Evolutionary conservation across 768 basidiomycete genomes (phyloP), one percentile per base, ranked within the genome.

Genomic region (Trametes elegans): DNA sequence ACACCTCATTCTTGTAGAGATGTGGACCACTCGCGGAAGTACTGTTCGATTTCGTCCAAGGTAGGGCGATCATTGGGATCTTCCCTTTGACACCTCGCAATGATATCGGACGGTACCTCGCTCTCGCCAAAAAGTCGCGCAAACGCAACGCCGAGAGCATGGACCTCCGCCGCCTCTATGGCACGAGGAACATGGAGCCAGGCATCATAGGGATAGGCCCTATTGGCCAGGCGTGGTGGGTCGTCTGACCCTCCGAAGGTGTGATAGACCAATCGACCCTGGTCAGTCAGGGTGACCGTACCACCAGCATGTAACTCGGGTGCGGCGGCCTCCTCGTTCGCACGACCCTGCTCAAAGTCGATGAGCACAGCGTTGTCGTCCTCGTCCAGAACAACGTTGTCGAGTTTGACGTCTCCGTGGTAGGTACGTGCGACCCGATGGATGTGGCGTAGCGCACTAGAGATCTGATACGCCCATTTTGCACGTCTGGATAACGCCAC

Each of bases 321-420:
- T 16, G 48, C 34, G 14, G 36, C 34, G 2, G 21, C 48, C 23
- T 39, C 34, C 34, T 39, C n/a, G 36, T 49, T 49, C 34, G 48
- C 34, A 16, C 48, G 32, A 16, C 21, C 23, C 18, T 49, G 48
- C 35, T 49, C 48, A 24, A 49, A 49, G 48, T 49, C 48, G 6
- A 49, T 49, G 10, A 49, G 34, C 4, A 36, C 27, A 3, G 26
- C 34, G 18, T 49, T 14, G 32, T 36, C 48, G 9, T 49, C 16
- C 48, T 39, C 48, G 35, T 49, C 48, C 7, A 49, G 31, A 13
- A 49, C 24, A 11, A 28, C 48, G 26, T 49, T 49, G 34, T 39
- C 34, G 10, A 49, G 48, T 35, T 49, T 49, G 36, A 49, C 23
- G 31, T 49, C 36, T 16, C 48, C 48, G n/a, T 49, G 48, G 35